These are phyloP conservation scores for Kwoniella botswanensis DNA, from an alignment of 768 basidiomycete species.

Conservation along the genomic window DNA sequence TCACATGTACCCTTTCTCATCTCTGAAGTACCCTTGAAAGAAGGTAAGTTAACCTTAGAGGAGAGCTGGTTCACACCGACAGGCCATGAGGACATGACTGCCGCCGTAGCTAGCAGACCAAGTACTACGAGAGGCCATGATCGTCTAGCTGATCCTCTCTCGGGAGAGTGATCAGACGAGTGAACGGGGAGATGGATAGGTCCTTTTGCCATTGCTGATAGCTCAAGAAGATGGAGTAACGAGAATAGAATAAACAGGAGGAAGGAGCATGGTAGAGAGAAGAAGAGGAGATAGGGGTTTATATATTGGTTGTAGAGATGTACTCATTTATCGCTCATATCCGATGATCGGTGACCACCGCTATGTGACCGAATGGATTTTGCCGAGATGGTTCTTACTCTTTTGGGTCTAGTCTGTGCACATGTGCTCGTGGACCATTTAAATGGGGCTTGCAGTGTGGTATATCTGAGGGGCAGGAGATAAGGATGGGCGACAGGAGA, in stretches of 20 bases:
- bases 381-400: slow-evolving; percentile 1
- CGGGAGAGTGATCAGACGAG: slow-evolving; percentile 7
- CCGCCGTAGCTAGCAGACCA: slow-evolving; percentile 19
- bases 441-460: background rate
- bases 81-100: slow-evolving; percentile 11
- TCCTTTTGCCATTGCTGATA: slow-evolving; percentile 25
- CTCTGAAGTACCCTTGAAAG: background rate
- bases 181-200: slow-evolving; percentile 28
- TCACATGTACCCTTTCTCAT: slow-evolving; percentile 20
- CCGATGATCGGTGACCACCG: slow-evolving; percentile 17
- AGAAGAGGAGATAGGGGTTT: background rate
- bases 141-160: slow-evolving; percentile 1
- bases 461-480: background rate
- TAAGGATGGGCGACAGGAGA: background rate
- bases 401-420: slow-evolving; percentile 1
- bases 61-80: slow-evolving; percentile 4
- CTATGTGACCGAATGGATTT: background rate
- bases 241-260: background rate
- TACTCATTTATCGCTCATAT: slow-evolving; percentile 14
- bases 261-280: background rate
- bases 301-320: background rate
- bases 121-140: slow-evolving; percentile 28
- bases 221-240: background rate
- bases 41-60: background rate
- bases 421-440: background rate